Evolutionary conservation across 768 basidiomycete species (phyloP), one percentile per base, ranked within the genome.

Genomic region (Postia placenta): DNA sequence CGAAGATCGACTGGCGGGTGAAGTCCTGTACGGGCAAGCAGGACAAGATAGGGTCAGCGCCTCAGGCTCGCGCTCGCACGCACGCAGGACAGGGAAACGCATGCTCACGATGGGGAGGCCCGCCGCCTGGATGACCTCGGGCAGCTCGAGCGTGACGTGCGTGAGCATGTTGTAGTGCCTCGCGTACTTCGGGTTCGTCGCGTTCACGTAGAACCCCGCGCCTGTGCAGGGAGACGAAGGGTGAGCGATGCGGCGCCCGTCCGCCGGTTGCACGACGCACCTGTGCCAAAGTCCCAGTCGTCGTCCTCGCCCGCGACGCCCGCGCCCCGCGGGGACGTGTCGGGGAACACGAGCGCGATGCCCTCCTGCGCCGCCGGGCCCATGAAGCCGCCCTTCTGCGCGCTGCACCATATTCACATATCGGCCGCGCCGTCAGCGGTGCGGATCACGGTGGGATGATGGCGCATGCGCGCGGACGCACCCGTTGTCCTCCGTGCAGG

Each of bases 131-230:
- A 99, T 74, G 22, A 91, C 79, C 57, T 78, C 69, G 9, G 95
- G 94, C 28, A 99, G 72, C 71, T 98, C 96, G 38, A 80, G 61
- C 11, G 86, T 85, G 56, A 98, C 72, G 60, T 91, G 83, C 12
- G 83, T 84, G 49, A 86, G 79, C 94, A 97, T 97, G 65, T 87
- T 87, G 64, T 94, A 94, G 64, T 89, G 72, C 58, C 76, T 79
- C 22, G 81, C 66, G 62, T 78, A 91, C 60, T 79, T 79, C 5
- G 80, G 74, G 50, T 80, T 75, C 2, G 92, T 96, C 2, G 95
- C 95, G 62, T 96, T 83, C 56, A 99, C 65, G 67, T 99, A 98
- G 72, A 98, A 99, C 28, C 96, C 95, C 39, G 96, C 96, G 39
- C 75, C 81, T 74, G 50, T 36, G 22, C 22, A 25, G 24, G 19